Evolutionary conservation across 768 basidiomycete genomes (phyloP).

Genomic region (Xanthoconium purpureum): DNA sequence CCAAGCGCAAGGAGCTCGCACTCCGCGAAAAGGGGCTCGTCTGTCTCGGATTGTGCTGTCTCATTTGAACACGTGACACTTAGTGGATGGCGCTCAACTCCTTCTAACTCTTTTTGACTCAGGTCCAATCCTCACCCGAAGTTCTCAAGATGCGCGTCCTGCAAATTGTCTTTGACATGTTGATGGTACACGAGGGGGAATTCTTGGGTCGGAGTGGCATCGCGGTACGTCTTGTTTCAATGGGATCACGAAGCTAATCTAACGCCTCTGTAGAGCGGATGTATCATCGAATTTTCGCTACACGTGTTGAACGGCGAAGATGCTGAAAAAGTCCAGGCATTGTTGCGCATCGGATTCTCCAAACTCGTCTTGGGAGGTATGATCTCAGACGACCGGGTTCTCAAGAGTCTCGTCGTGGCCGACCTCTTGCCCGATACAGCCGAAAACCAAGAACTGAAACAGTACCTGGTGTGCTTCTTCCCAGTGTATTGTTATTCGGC

Average conservation of each 20-base stretch:
- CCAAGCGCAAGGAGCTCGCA: constrained; percentile 77
- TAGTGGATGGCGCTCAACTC: constrained; percentile 42
- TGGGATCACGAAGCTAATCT: not conserved
- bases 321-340: constrained; percentile 63
- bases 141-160: constrained; percentile 65
- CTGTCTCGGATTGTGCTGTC: constrained; percentile 67
- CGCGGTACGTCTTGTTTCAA: constrained; percentile 25
- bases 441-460: constrained; percentile 79
- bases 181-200: constrained; percentile 77
- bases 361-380: constrained; percentile 81
- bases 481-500: constrained; percentile 85
- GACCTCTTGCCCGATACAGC: constrained; percentile 81
- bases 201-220: constrained; percentile 49
- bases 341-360: constrained; percentile 75
- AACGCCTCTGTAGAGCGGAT: constrained; percentile 37
- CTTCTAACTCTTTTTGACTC: constrained; percentile 79
- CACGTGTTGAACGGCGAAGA: constrained; percentile 51
- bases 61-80: constrained; percentile 56
- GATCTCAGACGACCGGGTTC: constrained; percentile 62
- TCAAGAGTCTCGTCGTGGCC: constrained; percentile 48
- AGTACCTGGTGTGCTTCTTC: constrained; percentile 85
- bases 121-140: constrained; percentile 63
- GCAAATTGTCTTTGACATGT: constrained; percentile 80
- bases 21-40: constrained; percentile 66
- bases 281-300: constrained; percentile 67